phyloP scores from a whole-genome alignment of 495 filamentous ascomycete species.

The Pseudevernia furfuracea region DNA sequence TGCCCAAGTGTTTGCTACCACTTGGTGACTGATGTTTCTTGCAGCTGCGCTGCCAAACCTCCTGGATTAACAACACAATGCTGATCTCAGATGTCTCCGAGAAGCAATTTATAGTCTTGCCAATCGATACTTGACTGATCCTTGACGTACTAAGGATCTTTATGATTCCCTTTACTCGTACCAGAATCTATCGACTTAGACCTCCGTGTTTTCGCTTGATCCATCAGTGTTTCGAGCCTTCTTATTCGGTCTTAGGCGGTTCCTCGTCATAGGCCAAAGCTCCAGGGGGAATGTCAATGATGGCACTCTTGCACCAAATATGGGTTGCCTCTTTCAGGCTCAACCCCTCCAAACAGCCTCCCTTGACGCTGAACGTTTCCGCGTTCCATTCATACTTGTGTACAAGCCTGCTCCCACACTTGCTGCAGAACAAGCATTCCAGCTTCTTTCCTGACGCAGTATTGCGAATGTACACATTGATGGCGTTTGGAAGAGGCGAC shows the following conservation, averaged over 20 bases:
- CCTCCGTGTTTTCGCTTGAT: not conserved
- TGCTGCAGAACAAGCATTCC: conserved; percentile 54
- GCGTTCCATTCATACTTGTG: conserved; percentile 45
- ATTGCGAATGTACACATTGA: conserved; percentile 38
- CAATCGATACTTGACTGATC: not conserved
- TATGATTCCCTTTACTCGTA: not conserved
- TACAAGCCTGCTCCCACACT: conserved; percentile 51
- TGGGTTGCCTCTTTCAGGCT: conserved; percentile 50
- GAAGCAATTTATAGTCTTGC: no score
- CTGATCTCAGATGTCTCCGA: no score
- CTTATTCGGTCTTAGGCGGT: not conserved
- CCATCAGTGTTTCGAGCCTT: no score
- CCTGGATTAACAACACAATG: no score
- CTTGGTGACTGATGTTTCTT: no score
- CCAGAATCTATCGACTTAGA: no score
- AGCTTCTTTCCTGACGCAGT: conserved; percentile 39
- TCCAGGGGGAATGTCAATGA: conserved; percentile 56
- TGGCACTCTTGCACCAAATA: conserved; percentile 56
- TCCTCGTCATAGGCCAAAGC: conserved; percentile 32
- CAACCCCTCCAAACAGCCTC: conserved; percentile 52
- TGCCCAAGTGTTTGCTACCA: no score
- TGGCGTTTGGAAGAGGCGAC: conserved; percentile 31
- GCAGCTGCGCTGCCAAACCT: no score
- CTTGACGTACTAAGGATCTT: not conserved
- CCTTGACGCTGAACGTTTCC: conserved; percentile 51